These are phyloP conservation scores for Teunomyces funiuensis DNA, from an alignment of 805 yeast genomes.

Conservation along the genomic window DNA sequence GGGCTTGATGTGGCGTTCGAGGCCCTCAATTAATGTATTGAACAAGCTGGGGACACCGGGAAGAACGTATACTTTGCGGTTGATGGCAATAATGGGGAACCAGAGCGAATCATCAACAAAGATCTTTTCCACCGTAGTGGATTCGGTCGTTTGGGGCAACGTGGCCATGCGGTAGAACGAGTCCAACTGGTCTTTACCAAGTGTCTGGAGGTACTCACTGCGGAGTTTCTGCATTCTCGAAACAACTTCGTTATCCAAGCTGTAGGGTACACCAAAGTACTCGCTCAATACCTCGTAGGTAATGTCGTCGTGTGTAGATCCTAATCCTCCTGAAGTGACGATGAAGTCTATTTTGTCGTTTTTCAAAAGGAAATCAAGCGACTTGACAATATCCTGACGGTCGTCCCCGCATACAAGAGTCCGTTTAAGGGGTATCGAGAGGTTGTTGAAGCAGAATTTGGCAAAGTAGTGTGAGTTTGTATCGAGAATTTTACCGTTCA, in stretches of 20 bases:
- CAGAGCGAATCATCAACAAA: conserved; percentile 54
- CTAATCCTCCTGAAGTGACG: conserved; percentile 74
- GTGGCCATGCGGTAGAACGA: conserved; percentile 82
- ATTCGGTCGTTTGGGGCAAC: conserved; percentile 52
- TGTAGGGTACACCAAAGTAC: conserved; percentile 53
- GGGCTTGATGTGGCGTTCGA: conserved; percentile 33
- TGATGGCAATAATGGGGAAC: conserved; percentile 82
- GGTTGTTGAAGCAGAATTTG: conserved; percentile 57
- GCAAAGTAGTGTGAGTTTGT: conserved; percentile 76
- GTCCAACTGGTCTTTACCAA: conserved; percentile 43
- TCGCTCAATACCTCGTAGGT: conserved; percentile 76
- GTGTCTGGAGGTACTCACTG: conserved; percentile 31
- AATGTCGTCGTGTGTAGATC: conserved; percentile 89
- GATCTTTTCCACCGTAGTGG: conserved; percentile 40
- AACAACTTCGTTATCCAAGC: conserved; percentile 57
- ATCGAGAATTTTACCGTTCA: conserved; percentile 81
- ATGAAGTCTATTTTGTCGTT: conserved; percentile 59
- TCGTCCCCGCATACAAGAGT: conserved; percentile 80
- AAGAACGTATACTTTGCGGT: conserved; percentile 62
- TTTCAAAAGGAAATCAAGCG: conserved; percentile 45
- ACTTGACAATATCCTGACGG: conserved; percentile 56
- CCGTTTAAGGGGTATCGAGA: conserved; percentile 65
- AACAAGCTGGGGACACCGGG: conserved; percentile 87
- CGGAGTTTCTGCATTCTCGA: conserved; percentile 55
- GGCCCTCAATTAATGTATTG: conserved; percentile 49